Percentiles rank a stretch among this genome's conserved stretches.
These are phyloP conservation scores for Rhizophagus prolifer DNA, from an alignment of 192 early-diverging fungal species.

Conservation along the genomic window DNA sequence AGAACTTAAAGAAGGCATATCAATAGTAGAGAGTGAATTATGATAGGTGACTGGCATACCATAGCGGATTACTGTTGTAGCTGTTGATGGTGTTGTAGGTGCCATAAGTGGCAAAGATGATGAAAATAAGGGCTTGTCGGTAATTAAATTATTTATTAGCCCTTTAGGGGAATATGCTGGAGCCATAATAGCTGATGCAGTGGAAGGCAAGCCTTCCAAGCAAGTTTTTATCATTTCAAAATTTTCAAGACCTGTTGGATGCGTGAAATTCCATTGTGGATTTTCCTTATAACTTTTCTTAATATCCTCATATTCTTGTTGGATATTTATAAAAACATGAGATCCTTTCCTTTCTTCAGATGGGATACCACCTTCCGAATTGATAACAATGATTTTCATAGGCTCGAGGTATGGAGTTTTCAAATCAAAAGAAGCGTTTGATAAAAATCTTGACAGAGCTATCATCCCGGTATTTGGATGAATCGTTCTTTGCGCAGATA, in stretches of 20 bases:
- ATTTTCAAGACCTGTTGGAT: slow-evolving; percentile 44
- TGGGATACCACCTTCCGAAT: slow-evolving; percentile 68
- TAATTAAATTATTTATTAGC: slow-evolving; percentile 72
- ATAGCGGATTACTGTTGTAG: slow-evolving; percentile 77
- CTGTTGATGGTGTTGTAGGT: slow-evolving; percentile 18
- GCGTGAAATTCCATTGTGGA: slow-evolving; percentile 34
- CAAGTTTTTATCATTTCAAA: slow-evolving; percentile 66
- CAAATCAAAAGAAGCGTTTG: slow-evolving; percentile 6
- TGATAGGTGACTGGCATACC: slow-evolving; percentile 69
- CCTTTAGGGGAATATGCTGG: slow-evolving; percentile 48
- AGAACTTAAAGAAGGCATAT: slow-evolving; percentile 48
- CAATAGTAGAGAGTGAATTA: slow-evolving; percentile 52
- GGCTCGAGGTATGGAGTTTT: slow-evolving; percentile 41
- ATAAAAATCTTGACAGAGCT: slow-evolving; percentile 45
- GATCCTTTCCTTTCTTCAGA: slow-evolving; percentile 47
- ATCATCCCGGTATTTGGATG: slow-evolving; percentile 54
- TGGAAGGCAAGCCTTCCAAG: slow-evolving; percentile 65
- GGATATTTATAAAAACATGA: slow-evolving; percentile 78
- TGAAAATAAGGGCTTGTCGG: slow-evolving; percentile 72
- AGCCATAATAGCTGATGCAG: slow-evolving; percentile 77
- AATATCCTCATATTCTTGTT: slow-evolving; percentile 71
- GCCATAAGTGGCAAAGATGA: slow-evolving; percentile 47
- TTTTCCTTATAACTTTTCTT: slow-evolving; percentile 35
- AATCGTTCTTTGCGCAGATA: slow-evolving; percentile 43
- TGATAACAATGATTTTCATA: slow-evolving; percentile 65